A percentile compares a stretch with the other conserved stretches of the same genome.
These are phyloP conservation scores for Fusarium sp. DNA, from an alignment of 2,329 filamentous ascomycete species.

Conservation along the genomic window DNA sequence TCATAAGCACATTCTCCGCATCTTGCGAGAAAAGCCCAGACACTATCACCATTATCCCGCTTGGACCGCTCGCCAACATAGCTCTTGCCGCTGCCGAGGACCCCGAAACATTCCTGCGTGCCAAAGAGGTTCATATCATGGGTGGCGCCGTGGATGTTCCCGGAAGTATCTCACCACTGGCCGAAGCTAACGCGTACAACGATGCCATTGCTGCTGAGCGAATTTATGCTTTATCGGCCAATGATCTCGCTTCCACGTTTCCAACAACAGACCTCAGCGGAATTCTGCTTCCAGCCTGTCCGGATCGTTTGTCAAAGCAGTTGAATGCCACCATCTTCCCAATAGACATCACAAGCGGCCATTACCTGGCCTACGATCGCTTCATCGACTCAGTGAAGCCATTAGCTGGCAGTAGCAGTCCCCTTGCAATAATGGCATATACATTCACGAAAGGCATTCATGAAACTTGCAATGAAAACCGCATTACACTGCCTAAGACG, in stretches of 20 bases:
- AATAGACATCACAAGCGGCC: not conserved
- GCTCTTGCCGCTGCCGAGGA: not conserved
- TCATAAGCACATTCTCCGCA: not conserved
- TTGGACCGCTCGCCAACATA: not conserved
- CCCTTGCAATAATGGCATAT: not conserved
- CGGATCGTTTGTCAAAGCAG: not conserved
- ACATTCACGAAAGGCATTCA: slow-evolving; percentile 1
- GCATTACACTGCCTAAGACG: not conserved
- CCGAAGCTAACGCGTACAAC: not conserved
- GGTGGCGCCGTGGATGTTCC: not conserved
- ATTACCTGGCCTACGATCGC: not conserved
- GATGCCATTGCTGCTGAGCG: not conserved
- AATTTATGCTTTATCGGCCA: not conserved
- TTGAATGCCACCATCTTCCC: not conserved
- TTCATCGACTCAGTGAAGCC: slow-evolving; percentile 1
- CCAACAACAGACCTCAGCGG: slow-evolving; percentile 1
- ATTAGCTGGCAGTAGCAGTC: not conserved
- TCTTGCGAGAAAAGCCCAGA: not conserved
- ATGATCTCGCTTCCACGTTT: not conserved
- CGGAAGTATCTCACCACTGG: not conserved
- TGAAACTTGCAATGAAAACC: not conserved
- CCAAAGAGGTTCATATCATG: not conserved
- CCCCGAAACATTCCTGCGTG: not conserved
- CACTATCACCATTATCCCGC: not conserved
- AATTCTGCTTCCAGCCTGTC: not conserved